Base-by-base conservation (phyloP, 768 basidiomycete species). In the Boletales sp. region DNA sequence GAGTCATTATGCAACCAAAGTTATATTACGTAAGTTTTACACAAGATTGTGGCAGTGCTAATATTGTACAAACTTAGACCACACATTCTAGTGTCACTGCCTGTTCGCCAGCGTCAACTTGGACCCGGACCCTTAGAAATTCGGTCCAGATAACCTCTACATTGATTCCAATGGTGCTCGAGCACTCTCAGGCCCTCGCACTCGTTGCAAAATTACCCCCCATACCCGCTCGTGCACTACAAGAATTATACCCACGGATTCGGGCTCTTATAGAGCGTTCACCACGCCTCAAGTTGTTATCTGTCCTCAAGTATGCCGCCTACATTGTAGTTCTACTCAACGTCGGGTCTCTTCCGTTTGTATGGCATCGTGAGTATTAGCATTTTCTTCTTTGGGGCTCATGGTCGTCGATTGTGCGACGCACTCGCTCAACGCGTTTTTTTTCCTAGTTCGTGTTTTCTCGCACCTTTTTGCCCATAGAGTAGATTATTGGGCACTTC, bases 331-430 rank as follows among this genome's bases (percentile, higher is more conserved):
- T 87, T 42, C 59, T 86, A n/a, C 36, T 82, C 17, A 87, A 88
- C 51, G 51, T 69, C 15, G 78, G 81, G 17, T 84, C 84, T 13
- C 76, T 80, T 61, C 87, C 87, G 1, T 60, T 85, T 18, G 71
- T 72, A 27, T 89, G 86, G 86, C 86, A 87, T 57, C 57, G 86
- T 87, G 59, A 61, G 85, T 77, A 10, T 18, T 37, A 15, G 12
- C 4, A 11, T 18, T 14, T 42, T 29, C 4, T 14, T 9, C 19
- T 27, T 27, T 27, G 4, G 24, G 24, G 24, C 24, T 27, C 5
- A 27, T 6, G 24, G 24, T 27, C 24, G 4, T 24, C 24, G 2
- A 8, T 14, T 5, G 7, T 27, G 1, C 9, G 30, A 35, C 21
- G 5, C 2, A 11, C 17, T 5, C 36, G 27, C 43, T 41, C 8